Evolutionary conservation across 805 yeast species (phyloP), one percentile per base, ranked within the genome.

Genomic region (Cyberlindnera samutprakarnensis): DNA sequence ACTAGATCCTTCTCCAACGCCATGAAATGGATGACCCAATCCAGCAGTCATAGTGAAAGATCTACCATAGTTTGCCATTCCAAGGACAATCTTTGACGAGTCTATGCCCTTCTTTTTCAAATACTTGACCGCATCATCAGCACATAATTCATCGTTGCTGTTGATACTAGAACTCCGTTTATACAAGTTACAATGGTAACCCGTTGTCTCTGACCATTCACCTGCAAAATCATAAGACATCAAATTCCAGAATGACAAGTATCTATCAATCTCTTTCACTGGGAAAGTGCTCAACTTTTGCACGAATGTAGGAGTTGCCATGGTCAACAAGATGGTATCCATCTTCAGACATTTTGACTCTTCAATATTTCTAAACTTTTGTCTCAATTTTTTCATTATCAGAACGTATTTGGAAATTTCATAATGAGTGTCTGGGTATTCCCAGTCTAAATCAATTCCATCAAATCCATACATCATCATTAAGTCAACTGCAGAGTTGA

Each of bases 361-460:
- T 33, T 74, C 77, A 8, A 66, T 39, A 8, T 37, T 24, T 35
- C 62, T 57, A 34, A 82, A 50, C 20, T 48, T 62, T 1, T 12
- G 27, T 25, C 75, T 62, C 17, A 76, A 43, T 12, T 34, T 38
- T 26, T 45, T 43, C 14, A 80, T 53, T 24, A 85, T 39, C 4
- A 50, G 46, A 2, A 69, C 59, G 39, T 74, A 66, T 23, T 54
- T 49, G 0, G 44, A 28, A 2, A 75, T 73, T 38, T 82, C 77
- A 3, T 30, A 18, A 1, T 51, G 47, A 25, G 53, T 62, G 7
- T 55, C 51, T 1, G 96, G 95, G 47, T 77, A 90, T 56, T 90
- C 98, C 96, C 96, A 90, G 57, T 90, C 98, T 18, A 90, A 59
- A 54, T 92, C 97, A 28, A 90, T 61, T 0, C 98, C 97, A 53